phyloP scores from a whole-genome alignment of 306 rosid species.

The Pyrus bretschneideri region DNA sequence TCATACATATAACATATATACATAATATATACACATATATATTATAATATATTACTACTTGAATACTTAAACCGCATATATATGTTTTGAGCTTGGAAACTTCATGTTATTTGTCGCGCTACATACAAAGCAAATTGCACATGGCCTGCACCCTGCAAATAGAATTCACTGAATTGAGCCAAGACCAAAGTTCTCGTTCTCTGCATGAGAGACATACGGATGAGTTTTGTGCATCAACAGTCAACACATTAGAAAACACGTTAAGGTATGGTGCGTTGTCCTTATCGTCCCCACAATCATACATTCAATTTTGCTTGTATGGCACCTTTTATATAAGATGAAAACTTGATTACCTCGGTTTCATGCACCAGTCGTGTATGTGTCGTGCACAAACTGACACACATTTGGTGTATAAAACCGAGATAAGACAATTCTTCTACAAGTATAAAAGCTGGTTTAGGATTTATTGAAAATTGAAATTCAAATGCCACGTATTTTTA shows the following conservation, averaged over 20 bases:
- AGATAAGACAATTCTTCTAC: too few relatives aligned
- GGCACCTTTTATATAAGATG: not conserved
- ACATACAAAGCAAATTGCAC: conserved; percentile 18
- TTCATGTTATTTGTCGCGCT: conserved; percentile 39
- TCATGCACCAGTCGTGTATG: not conserved
- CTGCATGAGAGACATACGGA: too few relatives aligned
- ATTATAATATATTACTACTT: not conserved
- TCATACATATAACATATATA: too few relatives aligned
- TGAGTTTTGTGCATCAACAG: too few relatives aligned
- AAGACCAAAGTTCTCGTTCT: not conserved
- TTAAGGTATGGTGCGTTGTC: too few relatives aligned
- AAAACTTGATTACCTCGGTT: too few relatives aligned
- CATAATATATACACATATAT: too few relatives aligned
- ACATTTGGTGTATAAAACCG: too few relatives aligned
- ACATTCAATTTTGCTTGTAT: too few relatives aligned
- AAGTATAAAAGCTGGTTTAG: not conserved
- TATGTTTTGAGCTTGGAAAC: not conserved
- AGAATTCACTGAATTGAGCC: not conserved
- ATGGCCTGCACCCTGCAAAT: conserved; percentile 11
- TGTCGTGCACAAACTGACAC: too few relatives aligned
- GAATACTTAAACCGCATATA: not conserved
- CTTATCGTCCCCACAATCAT: too few relatives aligned
- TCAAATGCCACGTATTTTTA: not conserved
- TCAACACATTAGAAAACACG: too few relatives aligned
- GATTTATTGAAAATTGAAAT: not conserved